A percentile compares a stretch with the other conserved stretches of the same genome.
Conservation (phyloP, 345 rosid species). For the Mangifera indica region DNA sequence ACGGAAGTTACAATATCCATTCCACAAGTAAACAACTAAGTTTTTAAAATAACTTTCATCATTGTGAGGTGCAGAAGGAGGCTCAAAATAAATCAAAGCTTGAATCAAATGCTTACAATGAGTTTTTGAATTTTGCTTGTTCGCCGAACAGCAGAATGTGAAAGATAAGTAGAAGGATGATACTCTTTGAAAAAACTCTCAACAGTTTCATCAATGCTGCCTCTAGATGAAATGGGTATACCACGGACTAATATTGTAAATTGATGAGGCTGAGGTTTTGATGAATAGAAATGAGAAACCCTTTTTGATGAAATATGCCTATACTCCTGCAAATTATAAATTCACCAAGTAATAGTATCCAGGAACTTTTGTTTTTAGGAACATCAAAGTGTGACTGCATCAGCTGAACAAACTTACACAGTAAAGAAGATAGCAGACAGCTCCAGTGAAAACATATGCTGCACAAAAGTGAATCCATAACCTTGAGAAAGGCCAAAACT, state of each 20-base stretch:
- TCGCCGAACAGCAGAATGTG: conserved; percentile 58
- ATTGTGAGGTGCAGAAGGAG: neutral
- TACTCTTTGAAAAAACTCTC: conserved; percentile 74
- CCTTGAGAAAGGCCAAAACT: conserved; percentile 52
- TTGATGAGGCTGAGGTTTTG: conserved; percentile 74
- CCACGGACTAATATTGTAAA: conserved; percentile 76
- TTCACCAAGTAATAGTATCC: conserved; percentile 15
- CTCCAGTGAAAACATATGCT: conserved; percentile 73
- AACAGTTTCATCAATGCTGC: conserved; percentile 59
- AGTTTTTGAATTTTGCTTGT: conserved; percentile 63
- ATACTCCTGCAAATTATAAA: conserved; percentile 58
- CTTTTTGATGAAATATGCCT: conserved; percentile 57
- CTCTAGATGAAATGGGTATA: conserved; percentile 53
- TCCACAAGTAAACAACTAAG: neutral
- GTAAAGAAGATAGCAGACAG: conserved; percentile 88
- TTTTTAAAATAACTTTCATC: neutral
- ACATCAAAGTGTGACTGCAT: conserved; percentile 13
- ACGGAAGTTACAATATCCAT: neutral
- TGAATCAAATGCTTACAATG: conserved; percentile 48
- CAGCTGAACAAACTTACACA: conserved; percentile 32
- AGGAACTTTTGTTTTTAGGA: conserved; percentile 8
- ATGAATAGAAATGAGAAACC: conserved; percentile 59
- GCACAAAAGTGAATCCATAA: conserved; percentile 94
- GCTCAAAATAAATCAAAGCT: conserved; percentile 5
- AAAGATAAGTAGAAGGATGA: conserved; percentile 79